Evolutionary conservation across 2,329 filamentous ascomycete species (phyloP), one percentile per base, ranked within the genome.

Genomic region (Diaporthe sp.): DNA sequence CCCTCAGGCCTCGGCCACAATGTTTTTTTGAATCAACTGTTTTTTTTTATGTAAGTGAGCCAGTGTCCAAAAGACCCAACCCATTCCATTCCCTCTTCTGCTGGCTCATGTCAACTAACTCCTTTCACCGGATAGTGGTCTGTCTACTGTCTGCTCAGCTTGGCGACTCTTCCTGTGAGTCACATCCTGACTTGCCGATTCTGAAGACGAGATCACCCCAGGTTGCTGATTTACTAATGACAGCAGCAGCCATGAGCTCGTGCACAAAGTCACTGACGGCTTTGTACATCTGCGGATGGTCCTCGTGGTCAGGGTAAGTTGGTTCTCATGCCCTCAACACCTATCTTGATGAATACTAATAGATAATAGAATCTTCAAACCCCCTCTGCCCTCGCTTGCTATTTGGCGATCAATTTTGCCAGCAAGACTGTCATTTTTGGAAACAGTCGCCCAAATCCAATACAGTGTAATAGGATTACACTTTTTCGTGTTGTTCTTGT

Each of bases 1-100:
- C 55, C 55, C 55, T 58, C 55, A 58, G 55, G 55, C 55, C 38
- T 58, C 55, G 55, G 55, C 55, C 55, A 58, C 55, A 58, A 7
- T 58, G 55, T 58, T 5, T 38, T 58, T 38, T 15, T 35, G n/a
- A n/a, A n/a, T 15, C 9, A 22, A 47, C 25, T n/a, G 30, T 33
- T 25, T 33, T 25, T 58, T 28, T 58, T 13, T 38, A 58, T 25
- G 55, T 58, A 38, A 58, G 55, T 58, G 4, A 25, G 47, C 47
- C 47, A 25, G 13, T 52, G 45, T n/a, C 22, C 22, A 50, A n/a
- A 25, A 9, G 45, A 22, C 45, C 13, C 22, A 50, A 8, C 30
- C 30, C n/a, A 30, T 30, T 57, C 28, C 22, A 6, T 9, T 50
- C 45, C 45, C n/a, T 52, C n/a, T 52, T 25, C n/a, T 15, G n/a